phyloP scores from a whole-genome alignment of 257 asterid species.

The Penstemon eatonii region DNA sequence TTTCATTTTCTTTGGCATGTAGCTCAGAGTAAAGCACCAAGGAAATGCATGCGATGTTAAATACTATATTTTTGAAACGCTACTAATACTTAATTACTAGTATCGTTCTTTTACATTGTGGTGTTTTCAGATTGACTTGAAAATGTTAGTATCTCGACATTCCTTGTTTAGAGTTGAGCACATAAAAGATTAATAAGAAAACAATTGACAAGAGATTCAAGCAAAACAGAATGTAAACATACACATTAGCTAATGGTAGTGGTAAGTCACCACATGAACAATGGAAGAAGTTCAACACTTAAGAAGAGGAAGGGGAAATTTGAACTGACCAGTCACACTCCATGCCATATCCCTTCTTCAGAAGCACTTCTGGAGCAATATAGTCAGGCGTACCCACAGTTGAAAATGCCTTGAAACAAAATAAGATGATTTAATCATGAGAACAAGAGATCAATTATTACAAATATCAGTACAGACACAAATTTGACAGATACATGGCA shows the following conservation, averaged over 20 bases:
- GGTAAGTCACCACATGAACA: constrained; percentile 7
- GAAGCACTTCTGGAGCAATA: constrained; percentile 95
- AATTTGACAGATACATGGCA: too few species aligned
- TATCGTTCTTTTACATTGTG: background rate
- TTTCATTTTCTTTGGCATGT: constrained; percentile 15
- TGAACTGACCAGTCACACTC: constrained; percentile 96
- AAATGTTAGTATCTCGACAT: background rate
- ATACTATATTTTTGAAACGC: constrained; percentile 1
- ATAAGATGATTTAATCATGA: constrained; percentile 25
- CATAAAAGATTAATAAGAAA: background rate
- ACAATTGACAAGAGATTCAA: constrained; percentile 9
- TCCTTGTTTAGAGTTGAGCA: constrained; percentile 6
- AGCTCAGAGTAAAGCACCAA: constrained; percentile 18
- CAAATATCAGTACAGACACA: too few species aligned
- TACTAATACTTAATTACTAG: background rate
- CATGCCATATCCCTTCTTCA: constrained; percentile 97
- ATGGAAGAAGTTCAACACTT: background rate
- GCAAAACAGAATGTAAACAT: constrained; percentile 17
- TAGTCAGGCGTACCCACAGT: constrained; percentile 99
- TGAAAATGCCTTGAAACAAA: constrained; percentile 82
- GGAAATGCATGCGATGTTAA: constrained; percentile 4
- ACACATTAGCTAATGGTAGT: constrained; percentile 1
- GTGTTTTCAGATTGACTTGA: background rate
- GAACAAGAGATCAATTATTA: constrained; percentile 3
- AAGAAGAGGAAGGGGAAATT: constrained; percentile 8